Base-by-base conservation (phyloP, 2,329 filamentous ascomycete genomes). In the Claviceps sp. region DNA sequence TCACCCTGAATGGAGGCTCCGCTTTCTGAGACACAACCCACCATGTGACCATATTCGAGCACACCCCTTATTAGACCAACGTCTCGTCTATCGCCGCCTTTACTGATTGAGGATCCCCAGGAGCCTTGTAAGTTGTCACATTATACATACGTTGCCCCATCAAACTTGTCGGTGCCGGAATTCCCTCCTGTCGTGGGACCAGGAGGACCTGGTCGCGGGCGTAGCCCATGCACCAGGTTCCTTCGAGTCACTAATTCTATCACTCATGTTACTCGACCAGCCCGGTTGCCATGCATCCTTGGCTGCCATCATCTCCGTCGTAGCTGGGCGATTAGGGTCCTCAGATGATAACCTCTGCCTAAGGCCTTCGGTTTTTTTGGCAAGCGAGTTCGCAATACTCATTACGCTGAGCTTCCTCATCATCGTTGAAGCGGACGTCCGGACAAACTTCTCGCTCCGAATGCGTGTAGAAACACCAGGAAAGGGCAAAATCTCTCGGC, bases 321-420 rank as follows among this genome's bases (percentile, higher is more conserved):
- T 46, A 11, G 26, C 13, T 45, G 50, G 50, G 11, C 39, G 47
- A 45, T 11, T 49, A 36, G 26, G 26, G 17, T 54, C 50, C 26
- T 54, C 53, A n/a, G 50, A 44, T 17, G 53, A 52, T 9, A 54
- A 22, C 40, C 51, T 59, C 34, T 59, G 61, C 34, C 61, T 56
- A 26, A 74, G 59, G 56, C 83, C 86, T 40, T 73, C 74, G 1
- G 86, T 85, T 52, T 85, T 80, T 58, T 83, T 86, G 39, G 80
- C 78, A 62, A 94, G 90, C 47, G 85, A 85, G 57, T 79, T 84
- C 14, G 86, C 78, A 56, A 93, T 85, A 64, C 83, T 89, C 47
- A 85, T 83, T 61, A 88, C 83, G 66, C 87, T 95, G 56, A 96
- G 76, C 64, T 90, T 94, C 50, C 89, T 79, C 71, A 95, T 95